Evolutionary conservation across 2,329 filamentous ascomycete genomes (phyloP), one percentile per base, ranked within the genome.

Genomic region (Fusarium bactridioides): DNA sequence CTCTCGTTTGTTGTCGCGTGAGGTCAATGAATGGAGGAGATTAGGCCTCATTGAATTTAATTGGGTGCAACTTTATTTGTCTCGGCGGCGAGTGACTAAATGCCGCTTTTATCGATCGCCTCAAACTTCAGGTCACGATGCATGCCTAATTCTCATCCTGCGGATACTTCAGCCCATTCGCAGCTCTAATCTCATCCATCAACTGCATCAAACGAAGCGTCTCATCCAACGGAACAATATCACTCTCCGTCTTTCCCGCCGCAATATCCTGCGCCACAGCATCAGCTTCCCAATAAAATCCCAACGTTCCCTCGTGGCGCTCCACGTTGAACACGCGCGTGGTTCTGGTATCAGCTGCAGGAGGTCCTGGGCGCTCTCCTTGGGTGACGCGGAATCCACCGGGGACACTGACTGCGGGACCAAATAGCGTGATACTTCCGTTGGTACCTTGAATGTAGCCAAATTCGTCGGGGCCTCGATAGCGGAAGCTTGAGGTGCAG

Each of bases 171-270:
- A 67, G 27, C 4, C 67, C 67, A 27, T 40, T 57, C 10, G 53
- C 55, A 23, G n/a, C 38, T 45, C 85, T 73, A 23, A 86, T 80
- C 56, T 84, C 81, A 69, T 87, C 85, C 82, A 87, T 82, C 31
- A 86, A 78, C 62, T 82, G 79, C 80, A 87, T 80, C 4, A 86
- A 79, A 2, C 82, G 79, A 19, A 86, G 54, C 0, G 84, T 86
- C 76, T 86, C 84, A 0, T 79, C 76, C 79, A 82, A 82, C 1
- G 85, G 84, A 80, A 86, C 83, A 10, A 82, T 78, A 0, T 73
- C 74, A 61, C 80, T 85, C 73, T 85, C 78, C n/a, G 76, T 79
- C 50, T 74, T 78, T 0, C 82, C 82, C 2, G 43, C 38, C 61
- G 5, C 67, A 10, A 70, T 70, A 4, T 70, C 67, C 15, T 38